Percentiles rank a stretch among this genome's conserved stretches.
Evolutionary conservation across 2,329 filamentous ascomycete species (phyloP).

Genomic region (Remersonia thermophila): DNA sequence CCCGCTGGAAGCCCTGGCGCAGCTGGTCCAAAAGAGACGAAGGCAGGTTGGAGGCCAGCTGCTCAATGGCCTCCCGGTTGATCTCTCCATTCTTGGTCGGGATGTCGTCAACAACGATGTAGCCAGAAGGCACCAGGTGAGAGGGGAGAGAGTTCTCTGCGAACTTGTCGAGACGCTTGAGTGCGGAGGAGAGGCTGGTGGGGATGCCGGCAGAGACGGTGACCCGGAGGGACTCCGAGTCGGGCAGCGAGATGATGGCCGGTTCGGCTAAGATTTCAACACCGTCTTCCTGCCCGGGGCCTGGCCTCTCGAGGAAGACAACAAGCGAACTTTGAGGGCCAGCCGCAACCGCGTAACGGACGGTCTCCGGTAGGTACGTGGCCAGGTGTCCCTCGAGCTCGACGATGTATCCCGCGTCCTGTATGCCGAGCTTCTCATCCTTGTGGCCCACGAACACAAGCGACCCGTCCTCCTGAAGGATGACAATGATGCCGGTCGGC

Average conservation of each 20-base stretch:
- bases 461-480: conserved; percentile 17
- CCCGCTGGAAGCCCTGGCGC: conserved; percentile 17
- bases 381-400: conserved; percentile 28
- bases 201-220: conserved; percentile 15
- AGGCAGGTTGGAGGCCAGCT: conserved; percentile 20
- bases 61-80: conserved; percentile 24
- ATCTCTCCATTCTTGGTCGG: conserved; percentile 18
- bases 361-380: conserved; percentile 22
- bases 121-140: conserved; percentile 34
- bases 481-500: conserved; percentile 21
- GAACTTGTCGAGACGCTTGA: conserved; percentile 30
- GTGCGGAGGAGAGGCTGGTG: conserved; percentile 20
- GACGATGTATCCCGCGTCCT: conserved; percentile 27
- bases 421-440: conserved; percentile 17
- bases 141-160: conserved; percentile 31
- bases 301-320: conserved; percentile 37
- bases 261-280: conserved; percentile 8
- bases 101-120: conserved; percentile 28
- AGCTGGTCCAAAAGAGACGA: conserved; percentile 13
- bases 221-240: neutral
- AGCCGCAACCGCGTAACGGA: conserved; percentile 18
- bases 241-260: neutral
- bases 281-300: conserved; percentile 22
- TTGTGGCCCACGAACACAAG: conserved; percentile 20
- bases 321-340: conserved; percentile 16